Conservation (phyloP, 306 rosid genomes). For the Clitoria ternatea region DNA sequence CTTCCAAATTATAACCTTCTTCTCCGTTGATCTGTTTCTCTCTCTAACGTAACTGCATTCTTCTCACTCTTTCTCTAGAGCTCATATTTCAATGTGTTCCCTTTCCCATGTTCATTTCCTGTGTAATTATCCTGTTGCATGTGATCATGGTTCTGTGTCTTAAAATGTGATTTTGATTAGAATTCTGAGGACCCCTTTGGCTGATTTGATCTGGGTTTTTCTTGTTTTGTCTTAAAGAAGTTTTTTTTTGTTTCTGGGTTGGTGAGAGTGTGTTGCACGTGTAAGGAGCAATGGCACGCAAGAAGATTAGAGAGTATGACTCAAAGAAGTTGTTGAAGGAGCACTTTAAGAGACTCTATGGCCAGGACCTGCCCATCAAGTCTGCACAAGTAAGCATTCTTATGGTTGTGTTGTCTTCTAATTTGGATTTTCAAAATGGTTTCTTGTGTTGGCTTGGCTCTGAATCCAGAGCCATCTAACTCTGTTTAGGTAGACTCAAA, state of each 20-base stretch:
- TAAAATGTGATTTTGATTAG: conserved; percentile 16
- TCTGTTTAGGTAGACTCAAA: not conserved
- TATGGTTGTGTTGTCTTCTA: not conserved
- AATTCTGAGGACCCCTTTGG: conserved; percentile 17
- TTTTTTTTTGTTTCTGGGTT: not conserved
- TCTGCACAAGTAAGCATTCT: conserved; percentile 67
- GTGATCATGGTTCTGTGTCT: not conserved
- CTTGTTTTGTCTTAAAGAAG: not conserved
- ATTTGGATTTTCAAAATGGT: not conserved
- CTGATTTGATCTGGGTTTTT: conserved; percentile 26
- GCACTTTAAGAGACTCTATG: conserved; percentile 73
- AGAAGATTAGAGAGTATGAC: conserved; percentile 98
- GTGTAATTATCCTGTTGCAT: not conserved
- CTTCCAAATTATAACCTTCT: conserved; percentile 5
- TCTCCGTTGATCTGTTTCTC: conserved; percentile 10
- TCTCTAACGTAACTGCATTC: conserved; percentile 7
- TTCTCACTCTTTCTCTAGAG: not conserved
- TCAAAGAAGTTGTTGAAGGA: conserved; percentile 95
- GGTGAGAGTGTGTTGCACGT: not conserved
- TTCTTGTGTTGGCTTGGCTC: not conserved
- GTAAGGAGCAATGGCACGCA: conserved; percentile 76
- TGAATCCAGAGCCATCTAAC: not conserved
- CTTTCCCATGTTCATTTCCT: not conserved
- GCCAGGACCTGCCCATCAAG: conserved; percentile 65
- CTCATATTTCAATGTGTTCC: not conserved